These are phyloP conservation scores for Termitomyces bulborhizus DNA, from an alignment of 768 basidiomycete genomes.

Conservation along the genomic window DNA sequence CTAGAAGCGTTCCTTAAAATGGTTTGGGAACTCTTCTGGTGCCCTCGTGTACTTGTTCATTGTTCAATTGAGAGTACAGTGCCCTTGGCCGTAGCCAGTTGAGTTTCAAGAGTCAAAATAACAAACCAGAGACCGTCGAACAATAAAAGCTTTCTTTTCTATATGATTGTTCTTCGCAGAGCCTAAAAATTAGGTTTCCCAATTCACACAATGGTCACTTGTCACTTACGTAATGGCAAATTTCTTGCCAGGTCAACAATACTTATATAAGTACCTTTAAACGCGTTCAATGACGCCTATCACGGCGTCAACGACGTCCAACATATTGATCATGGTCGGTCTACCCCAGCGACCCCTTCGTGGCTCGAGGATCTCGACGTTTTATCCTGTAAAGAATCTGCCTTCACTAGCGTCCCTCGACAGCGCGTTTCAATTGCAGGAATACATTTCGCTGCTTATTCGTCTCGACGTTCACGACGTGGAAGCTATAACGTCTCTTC, in stretches of 20 bases:
- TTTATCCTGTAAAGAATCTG: slow-evolving; percentile 69
- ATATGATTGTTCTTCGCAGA: neutral
- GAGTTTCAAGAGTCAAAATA: too few relatives aligned
- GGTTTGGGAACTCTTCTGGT: too few relatives aligned
- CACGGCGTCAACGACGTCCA: neutral
- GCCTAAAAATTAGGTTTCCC: neutral
- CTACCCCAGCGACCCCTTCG: slow-evolving; percentile 62
- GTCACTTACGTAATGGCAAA: slow-evolving; percentile 6
- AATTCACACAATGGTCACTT: neutral
- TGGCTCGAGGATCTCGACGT: slow-evolving; percentile 72
- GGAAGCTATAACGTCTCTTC: slow-evolving; percentile 70
- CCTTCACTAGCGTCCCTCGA: slow-evolving; percentile 71
- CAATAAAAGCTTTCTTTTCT: too few relatives aligned
- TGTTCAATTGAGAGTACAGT: too few relatives aligned
- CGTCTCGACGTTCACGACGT: slow-evolving; percentile 87
- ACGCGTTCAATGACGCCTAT: neutral
- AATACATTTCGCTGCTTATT: slow-evolving; percentile 87
- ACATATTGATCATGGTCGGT: slow-evolving; percentile 23
- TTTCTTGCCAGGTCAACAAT: slow-evolving; percentile 9
- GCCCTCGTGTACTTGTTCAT: too few relatives aligned
- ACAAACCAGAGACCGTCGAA: too few relatives aligned
- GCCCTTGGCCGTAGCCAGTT: too few relatives aligned
- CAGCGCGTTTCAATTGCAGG: slow-evolving; percentile 92
- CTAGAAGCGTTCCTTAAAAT: too few relatives aligned
- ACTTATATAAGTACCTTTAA: neutral